Conservation (phyloP, 2,329 filamentous ascomycete species). For the Fusarium goolgardi region DNA sequence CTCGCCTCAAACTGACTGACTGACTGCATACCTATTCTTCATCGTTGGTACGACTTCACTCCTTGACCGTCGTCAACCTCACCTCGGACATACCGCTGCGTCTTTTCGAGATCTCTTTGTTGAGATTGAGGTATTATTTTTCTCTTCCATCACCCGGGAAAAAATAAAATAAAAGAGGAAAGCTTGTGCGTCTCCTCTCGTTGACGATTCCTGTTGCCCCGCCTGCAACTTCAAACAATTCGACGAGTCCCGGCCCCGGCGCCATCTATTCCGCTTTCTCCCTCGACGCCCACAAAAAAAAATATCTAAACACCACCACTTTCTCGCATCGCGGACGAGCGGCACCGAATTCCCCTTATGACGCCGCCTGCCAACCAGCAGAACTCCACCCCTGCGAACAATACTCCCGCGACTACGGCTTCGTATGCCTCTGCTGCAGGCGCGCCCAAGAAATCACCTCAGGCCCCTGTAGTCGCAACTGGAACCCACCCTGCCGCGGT, state of each 20-base stretch:
- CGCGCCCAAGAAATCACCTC: constrained; percentile 71
- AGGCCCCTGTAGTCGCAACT: constrained; percentile 70
- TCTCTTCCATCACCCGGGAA: not conserved
- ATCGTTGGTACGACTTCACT: constrained; percentile 46
- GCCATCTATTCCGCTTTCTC: constrained; percentile 43
- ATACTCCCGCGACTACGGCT: constrained; percentile 67
- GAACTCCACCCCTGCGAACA: constrained; percentile 67
- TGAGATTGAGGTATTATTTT: constrained; percentile 33
- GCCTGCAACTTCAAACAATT: constrained; percentile 41
- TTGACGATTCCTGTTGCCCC: constrained; percentile 38
- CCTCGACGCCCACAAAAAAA: constrained; percentile 43
- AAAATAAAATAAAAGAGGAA: constrained; percentile 10
- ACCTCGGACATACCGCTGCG: constrained; percentile 42
- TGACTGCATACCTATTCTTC: constrained; percentile 45
- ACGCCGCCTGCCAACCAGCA: constrained; percentile 69
- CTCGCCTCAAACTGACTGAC: constrained; percentile 37
- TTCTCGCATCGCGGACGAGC: constrained; percentile 49
- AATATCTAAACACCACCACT: constrained; percentile 37
- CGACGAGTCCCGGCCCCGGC: constrained; percentile 39
- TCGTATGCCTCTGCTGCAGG: constrained; percentile 76
- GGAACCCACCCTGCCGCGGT: constrained; percentile 66
- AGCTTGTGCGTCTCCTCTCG: constrained; percentile 28
- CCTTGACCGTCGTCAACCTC: constrained; percentile 45
- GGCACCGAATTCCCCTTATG: constrained; percentile 60
- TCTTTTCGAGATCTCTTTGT: constrained; percentile 33